A percentile compares a stretch with the other conserved stretches of the same genome.
These are phyloP conservation scores for Lophiotrema nucula DNA, from an alignment of 495 filamentous ascomycete genomes.

Conservation along the genomic window DNA sequence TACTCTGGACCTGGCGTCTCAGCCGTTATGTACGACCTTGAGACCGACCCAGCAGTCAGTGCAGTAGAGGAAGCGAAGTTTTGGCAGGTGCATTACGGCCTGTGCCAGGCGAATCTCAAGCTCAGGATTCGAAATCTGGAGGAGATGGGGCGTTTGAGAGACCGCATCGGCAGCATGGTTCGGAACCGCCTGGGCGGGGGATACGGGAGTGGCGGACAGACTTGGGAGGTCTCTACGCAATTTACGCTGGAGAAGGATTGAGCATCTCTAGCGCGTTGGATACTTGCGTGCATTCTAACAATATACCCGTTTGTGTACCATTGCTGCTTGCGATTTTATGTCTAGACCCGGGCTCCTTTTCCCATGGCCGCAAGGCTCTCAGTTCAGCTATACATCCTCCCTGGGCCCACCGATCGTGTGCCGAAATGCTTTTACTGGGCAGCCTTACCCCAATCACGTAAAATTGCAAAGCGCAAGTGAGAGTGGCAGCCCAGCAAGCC, in stretches of 20 bases:
- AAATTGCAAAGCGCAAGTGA: no score
- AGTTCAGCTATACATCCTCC: no score
- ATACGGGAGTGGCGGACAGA: constrained; percentile 73
- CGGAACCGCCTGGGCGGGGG: constrained; percentile 83
- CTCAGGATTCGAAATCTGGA: constrained; percentile 66
- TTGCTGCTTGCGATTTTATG: no score
- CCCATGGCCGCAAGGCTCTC: no score
- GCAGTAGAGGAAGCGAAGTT: constrained; percentile 85
- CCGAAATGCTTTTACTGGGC: no score
- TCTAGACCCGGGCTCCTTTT: no score
- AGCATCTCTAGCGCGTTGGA: background rate
- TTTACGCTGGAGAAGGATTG: constrained; percentile 43
- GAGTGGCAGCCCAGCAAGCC: no score
- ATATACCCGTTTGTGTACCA: no score
- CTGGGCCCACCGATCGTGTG: no score
- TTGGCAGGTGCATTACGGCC: constrained; percentile 97
- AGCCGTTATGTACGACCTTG: constrained; percentile 79
- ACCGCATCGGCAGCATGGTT: constrained; percentile 72
- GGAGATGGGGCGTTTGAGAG: constrained; percentile 64
- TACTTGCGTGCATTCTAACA: no score
- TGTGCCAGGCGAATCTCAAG: constrained; percentile 94
- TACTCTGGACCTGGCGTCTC: constrained; percentile 67
- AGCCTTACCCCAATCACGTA: no score
- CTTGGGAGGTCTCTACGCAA: constrained; percentile 75
- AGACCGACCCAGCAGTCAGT: constrained; percentile 70